These are phyloP conservation scores for Eutrema japonicum DNA, from an alignment of 345 rosid species.

Conservation along the genomic window DNA sequence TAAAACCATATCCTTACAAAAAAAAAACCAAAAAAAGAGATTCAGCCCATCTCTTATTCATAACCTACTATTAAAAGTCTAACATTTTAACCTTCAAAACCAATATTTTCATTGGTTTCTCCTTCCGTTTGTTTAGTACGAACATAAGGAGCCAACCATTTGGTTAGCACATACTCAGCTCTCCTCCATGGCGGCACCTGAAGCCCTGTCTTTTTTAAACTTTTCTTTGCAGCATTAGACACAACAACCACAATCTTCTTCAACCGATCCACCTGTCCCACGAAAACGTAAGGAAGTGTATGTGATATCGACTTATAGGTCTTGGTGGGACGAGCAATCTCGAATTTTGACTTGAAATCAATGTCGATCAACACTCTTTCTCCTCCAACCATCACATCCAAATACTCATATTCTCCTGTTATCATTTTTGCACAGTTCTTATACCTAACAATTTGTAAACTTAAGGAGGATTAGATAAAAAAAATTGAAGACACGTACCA, in stretches of 20 bases:
- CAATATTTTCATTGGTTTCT: neutral
- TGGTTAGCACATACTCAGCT: conserved; percentile 61
- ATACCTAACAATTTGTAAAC: neutral
- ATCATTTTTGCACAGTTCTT: neutral
- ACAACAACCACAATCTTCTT: conserved; percentile 55
- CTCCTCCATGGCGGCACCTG: conserved; percentile 82
- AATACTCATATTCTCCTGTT: conserved; percentile 69
- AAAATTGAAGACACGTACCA: conserved; percentile 46
- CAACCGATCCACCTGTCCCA: conserved; percentile 69
- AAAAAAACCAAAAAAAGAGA: no score
- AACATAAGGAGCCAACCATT: conserved; percentile 63
- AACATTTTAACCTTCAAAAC: no score
- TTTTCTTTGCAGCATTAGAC: conserved; percentile 75
- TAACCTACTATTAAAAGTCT: no score
- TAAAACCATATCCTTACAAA: no score
- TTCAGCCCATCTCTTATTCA: no score
- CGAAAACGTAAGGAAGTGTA: conserved; percentile 64
- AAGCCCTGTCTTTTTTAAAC: conserved; percentile 77
- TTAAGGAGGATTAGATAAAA: neutral
- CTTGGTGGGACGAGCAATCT: conserved; percentile 71
- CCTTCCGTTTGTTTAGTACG: conserved; percentile 23
- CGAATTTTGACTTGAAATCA: conserved; percentile 76
- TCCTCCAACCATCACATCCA: conserved; percentile 61
- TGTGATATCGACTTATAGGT: conserved; percentile 56
- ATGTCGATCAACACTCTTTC: conserved; percentile 67